Conservation (phyloP, 257 asterid species). For the Nicotiana sylvestris region DNA sequence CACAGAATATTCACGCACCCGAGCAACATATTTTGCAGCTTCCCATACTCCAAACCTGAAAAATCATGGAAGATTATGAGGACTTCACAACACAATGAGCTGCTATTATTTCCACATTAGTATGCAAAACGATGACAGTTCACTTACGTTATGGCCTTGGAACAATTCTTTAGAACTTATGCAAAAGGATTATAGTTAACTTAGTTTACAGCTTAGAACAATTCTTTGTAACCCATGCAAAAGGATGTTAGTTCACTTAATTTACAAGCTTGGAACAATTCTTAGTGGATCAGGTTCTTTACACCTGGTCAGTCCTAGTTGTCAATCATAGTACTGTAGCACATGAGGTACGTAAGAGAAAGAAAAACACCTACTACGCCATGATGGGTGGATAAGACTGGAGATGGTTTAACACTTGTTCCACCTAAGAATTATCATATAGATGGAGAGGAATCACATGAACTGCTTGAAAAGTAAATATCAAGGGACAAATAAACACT, state of each 20-base stretch:
- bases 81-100: background rate
- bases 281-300: background rate
- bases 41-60: slow-evolving; percentile 98
- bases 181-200: background rate
- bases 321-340: background rate
- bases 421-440: background rate
- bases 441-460: background rate
- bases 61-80: background rate
- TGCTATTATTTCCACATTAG: background rate
- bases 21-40: slow-evolving; percentile 91
- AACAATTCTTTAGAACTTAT: no score
- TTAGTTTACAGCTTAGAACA: background rate
- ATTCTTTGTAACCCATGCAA: slow-evolving; percentile 1
- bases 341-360: background rate
- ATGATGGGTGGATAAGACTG: background rate
- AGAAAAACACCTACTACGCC: background rate
- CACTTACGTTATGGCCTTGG: background rate
- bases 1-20: slow-evolving; percentile 62
- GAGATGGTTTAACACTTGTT: background rate
- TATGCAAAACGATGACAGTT: background rate
- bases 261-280: background rate
- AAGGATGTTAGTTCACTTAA: background rate
- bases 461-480: background rate
- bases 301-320: background rate
- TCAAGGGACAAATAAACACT: background rate